These are phyloP conservation scores for Trichoderma sp. DNA, from an alignment of 2,329 filamentous ascomycete species.

Conservation along the genomic window DNA sequence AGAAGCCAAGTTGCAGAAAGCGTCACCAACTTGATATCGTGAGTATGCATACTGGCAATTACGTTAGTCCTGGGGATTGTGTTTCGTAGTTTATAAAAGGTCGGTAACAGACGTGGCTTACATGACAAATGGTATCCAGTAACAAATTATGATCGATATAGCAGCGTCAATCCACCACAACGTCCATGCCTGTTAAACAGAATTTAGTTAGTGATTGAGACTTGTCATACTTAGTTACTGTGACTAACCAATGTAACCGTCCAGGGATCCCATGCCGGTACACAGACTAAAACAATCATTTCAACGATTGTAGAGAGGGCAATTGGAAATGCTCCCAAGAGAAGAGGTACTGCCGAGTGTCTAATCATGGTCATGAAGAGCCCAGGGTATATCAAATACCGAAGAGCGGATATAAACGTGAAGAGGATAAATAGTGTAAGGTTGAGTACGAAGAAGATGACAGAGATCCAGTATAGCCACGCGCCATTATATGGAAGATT, in stretches of 20 bases:
- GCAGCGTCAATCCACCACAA: conserved; percentile 6
- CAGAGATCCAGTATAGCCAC: not conserved
- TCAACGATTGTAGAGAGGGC: conserved; percentile 1
- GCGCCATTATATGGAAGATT: not conserved
- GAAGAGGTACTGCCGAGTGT: not conserved
- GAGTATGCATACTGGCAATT: not conserved
- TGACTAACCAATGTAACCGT: not conserved
- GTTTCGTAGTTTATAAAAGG: not conserved
- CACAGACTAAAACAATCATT: not conserved
- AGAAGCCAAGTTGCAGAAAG: conserved; percentile 12
- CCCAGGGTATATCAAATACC: not conserved
- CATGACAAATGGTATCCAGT: conserved; percentile 8
- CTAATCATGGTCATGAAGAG: not conserved
- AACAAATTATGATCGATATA: conserved; percentile 1
- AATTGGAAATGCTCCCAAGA: conserved; percentile 5
- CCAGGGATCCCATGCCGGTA: not conserved
- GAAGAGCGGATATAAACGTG: not conserved
- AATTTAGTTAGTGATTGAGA: not conserved
- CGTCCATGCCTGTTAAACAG: not conserved
- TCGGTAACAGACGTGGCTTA: not conserved
- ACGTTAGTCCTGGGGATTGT: not conserved
- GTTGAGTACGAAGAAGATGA: not conserved
- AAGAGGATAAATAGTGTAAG: not conserved
- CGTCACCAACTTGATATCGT: not conserved
- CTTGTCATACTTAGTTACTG: not conserved